Conservation (phyloP, 1,284 basidiomycete species). For the Mycena sp. region DNA sequence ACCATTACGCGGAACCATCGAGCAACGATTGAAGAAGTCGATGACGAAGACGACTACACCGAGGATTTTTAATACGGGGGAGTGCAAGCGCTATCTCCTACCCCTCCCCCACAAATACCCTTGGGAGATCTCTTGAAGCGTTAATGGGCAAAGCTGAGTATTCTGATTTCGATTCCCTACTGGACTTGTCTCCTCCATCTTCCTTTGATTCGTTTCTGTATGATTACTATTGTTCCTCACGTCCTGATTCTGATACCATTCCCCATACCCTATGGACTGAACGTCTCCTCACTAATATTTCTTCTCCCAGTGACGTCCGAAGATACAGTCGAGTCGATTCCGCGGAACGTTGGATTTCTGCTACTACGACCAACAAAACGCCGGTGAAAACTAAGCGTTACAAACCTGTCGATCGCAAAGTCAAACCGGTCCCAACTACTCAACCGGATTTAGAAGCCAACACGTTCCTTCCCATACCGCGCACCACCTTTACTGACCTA, state of each 20-base stretch:
- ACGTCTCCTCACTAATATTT: no score
- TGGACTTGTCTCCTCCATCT: no score
- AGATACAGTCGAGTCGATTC: no score
- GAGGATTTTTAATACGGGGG: slow-evolving; percentile 27
- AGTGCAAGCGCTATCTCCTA: slow-evolving; percentile 15
- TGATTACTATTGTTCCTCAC: slow-evolving; percentile 5
- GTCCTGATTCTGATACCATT: slow-evolving; percentile 1
- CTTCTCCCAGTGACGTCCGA: slow-evolving; percentile 2
- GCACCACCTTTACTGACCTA: slow-evolving; percentile 18
- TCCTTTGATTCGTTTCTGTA: no score
- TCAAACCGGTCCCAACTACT: slow-evolving; percentile 42
- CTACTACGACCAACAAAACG: neutral
- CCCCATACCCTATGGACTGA: slow-evolving; percentile 26
- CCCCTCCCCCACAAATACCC: no score
- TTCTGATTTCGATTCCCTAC: no score
- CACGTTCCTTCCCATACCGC: slow-evolving; percentile 34
- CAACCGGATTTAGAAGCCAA: slow-evolving; percentile 39
- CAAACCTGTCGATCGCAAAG: slow-evolving; percentile 43
- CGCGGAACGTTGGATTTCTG: no score
- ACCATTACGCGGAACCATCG: neutral
- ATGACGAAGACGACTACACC: no score
- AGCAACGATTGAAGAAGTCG: slow-evolving; percentile 18
- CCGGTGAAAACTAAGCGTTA: slow-evolving; percentile 25
- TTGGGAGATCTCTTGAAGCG: no score
- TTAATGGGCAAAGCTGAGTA: no score